Evolutionary conservation across 2,329 filamentous ascomycete genomes (phyloP).

Genomic region (Xylaria sp.): DNA sequence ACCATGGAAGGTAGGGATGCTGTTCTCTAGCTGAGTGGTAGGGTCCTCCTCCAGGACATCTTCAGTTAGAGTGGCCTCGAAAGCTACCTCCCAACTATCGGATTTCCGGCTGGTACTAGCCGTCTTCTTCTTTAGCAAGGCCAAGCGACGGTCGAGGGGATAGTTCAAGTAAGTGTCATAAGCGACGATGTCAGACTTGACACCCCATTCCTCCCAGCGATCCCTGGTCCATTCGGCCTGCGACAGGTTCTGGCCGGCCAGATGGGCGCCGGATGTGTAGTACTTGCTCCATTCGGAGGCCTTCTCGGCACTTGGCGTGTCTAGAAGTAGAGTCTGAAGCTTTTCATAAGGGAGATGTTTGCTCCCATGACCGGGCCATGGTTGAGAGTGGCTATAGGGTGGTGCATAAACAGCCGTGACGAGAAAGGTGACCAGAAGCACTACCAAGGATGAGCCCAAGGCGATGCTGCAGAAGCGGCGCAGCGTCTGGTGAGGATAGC

Average conservation of each 20-base stretch:
- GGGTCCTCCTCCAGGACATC: conserved; percentile 85
- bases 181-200: conserved; percentile 70
- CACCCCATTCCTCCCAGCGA: conserved; percentile 76
- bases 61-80: conserved; percentile 83
- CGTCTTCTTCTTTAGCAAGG: conserved; percentile 65
- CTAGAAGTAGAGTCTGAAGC: conserved; percentile 66
- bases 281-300: conserved; percentile 79
- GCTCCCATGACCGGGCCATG: conserved; percentile 47
- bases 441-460: conserved; percentile 63
- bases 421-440: conserved; percentile 61
- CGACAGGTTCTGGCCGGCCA: conserved; percentile 81
- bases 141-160: conserved; percentile 75
- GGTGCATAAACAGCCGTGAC: conserved; percentile 51
- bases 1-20: conserved; percentile 91
- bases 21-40: conserved; percentile 75
- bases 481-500: conserved; percentile 68
- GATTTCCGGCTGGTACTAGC: conserved; percentile 50
- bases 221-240: conserved; percentile 80
- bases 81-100: conserved; percentile 69
- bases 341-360: conserved; percentile 58
- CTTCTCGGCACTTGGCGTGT: conserved; percentile 66
- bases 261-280: conserved; percentile 79
- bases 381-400: conserved; percentile 39
- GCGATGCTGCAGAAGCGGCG: conserved; percentile 74
- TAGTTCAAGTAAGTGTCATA: conserved; percentile 86